A percentile compares a stretch with the other conserved stretches of the same genome.
Conservation (phyloP, 192 early-diverging fungal species). For the Coemansia sp. region DNA sequence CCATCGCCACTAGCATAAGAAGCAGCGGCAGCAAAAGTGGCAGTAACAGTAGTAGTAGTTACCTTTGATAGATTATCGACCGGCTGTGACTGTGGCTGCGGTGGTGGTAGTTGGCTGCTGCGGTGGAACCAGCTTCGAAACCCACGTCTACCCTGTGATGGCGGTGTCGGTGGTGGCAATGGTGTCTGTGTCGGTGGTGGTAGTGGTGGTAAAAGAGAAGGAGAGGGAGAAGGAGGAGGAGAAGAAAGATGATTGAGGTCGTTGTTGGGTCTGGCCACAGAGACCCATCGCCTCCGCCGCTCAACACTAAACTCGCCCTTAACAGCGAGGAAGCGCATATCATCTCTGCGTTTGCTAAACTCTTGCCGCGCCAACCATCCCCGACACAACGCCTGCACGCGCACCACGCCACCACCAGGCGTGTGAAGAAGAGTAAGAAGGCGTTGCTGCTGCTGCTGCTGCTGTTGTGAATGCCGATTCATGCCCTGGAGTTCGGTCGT, state of each 20-base stretch:
- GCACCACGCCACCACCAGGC: not conserved
- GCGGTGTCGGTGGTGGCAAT: no score
- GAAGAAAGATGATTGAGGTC: not conserved
- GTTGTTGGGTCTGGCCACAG: not conserved
- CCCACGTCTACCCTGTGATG: constrained; percentile 15
- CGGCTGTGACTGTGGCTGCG: not conserved
- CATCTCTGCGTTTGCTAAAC: constrained; percentile 9
- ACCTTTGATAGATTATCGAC: constrained; percentile 6
- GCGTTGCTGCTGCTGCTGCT: not conserved
- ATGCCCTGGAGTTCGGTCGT: constrained; percentile 16
- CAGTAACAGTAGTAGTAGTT: constrained; percentile 3
- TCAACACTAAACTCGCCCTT: constrained; percentile 39
- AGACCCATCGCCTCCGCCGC: constrained; percentile 16
- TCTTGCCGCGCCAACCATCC: constrained; percentile 16
- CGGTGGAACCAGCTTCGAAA: constrained; percentile 46
- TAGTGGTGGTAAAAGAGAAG: no score
- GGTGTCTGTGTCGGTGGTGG: no score
- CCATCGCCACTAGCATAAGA: not conserved
- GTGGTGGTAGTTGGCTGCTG: not conserved
- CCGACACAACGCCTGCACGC: constrained; percentile 23
- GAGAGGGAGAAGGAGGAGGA: not conserved
- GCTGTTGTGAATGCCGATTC: not conserved
- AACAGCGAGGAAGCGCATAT: constrained; percentile 26
- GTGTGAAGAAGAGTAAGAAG: not conserved
- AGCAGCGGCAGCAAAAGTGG: not conserved